phyloP scores from a whole-genome alignment of 345 rosid genomes.

The Euclidium syriacum region DNA sequence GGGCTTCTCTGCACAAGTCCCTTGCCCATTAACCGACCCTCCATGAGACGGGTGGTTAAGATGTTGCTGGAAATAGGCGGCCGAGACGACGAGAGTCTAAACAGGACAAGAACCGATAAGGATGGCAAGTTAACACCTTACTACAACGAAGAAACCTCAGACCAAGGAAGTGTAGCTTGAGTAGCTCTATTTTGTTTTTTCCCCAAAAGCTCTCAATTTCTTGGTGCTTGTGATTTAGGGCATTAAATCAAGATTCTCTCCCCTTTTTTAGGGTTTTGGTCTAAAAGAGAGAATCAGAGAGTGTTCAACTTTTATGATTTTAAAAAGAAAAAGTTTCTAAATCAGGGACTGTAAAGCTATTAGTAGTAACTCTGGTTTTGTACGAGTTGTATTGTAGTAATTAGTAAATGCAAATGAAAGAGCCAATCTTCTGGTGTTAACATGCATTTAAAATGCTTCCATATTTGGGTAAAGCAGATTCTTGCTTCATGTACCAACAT shows the following conservation, averaged over 20 bases:
- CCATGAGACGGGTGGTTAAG: conserved; percentile 95
- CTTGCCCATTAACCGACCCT: conserved; percentile 86
- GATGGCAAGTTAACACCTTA: conserved; percentile 90
- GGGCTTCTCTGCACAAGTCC: conserved; percentile 87
- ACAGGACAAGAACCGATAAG: conserved; percentile 26
- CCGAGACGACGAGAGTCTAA: conserved; percentile 33
- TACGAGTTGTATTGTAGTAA: neutral
- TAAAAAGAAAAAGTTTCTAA: neutral
- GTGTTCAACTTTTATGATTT: neutral
- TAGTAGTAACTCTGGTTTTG: conserved; percentile 14
- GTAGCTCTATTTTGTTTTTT: neutral
- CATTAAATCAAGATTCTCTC: conserved; percentile 18
- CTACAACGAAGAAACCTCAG: conserved; percentile 77
- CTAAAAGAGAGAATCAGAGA: conserved; percentile 15
- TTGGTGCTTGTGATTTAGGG: conserved; percentile 25
- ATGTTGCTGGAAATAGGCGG: conserved; percentile 71
- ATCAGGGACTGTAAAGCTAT: conserved; percentile 14
- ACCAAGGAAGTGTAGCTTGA: conserved; percentile 79
- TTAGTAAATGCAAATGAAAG: neutral
- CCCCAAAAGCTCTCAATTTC: conserved; percentile 17
- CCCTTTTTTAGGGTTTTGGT: conserved; percentile 4
- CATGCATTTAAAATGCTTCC: conserved; percentile 24
- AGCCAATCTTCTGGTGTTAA: neutral
- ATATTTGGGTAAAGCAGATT: conserved; percentile 6
- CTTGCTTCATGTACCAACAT: conserved; percentile 11